Percentiles rank a stretch among this genome's conserved stretches.
Evolutionary conservation across 352 stramenopile genomes (phyloP).

Genomic region (Globisporangium spiculum): DNA sequence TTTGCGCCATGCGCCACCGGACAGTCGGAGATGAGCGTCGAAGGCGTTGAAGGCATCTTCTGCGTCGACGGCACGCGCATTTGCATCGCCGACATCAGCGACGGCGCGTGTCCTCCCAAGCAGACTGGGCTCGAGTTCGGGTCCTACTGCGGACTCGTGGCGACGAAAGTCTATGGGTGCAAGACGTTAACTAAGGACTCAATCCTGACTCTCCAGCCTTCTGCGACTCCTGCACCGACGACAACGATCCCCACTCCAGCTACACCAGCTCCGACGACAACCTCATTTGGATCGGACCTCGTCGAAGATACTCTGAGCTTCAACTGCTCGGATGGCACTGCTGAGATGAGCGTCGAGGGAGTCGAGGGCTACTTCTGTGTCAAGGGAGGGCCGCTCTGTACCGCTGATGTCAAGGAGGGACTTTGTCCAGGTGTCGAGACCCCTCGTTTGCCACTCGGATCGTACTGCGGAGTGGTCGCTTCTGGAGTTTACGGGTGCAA

Average conservation of each 20-base stretch:
- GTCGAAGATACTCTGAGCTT: no score
- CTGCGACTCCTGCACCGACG: conserved; percentile 1
- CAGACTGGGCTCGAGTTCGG: conserved; percentile 18
- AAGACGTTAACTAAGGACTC: conserved; percentile 12
- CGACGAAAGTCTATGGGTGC: conserved; percentile 20
- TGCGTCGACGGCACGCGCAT: conserved; percentile 16
- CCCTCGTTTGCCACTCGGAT: conserved; percentile 7
- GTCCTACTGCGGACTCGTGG: conserved; percentile 21
- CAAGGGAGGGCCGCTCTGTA: conserved; percentile 18
- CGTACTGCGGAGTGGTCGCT: conserved; percentile 8
- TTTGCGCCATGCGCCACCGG: conserved; percentile 7
- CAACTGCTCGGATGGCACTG: conserved; percentile 3
- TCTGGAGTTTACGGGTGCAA: conserved; percentile 1
- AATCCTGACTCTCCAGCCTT: background rate
- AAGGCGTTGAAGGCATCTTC: conserved; percentile 21
- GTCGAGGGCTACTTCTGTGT: conserved; percentile 26
- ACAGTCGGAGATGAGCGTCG: conserved; percentile 17
- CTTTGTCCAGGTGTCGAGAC: conserved; percentile 21
- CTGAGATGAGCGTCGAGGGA: conserved; percentile 21
- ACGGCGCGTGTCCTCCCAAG: conserved; percentile 12
- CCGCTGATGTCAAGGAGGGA: conserved; percentile 12
- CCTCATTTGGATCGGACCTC: background rate
- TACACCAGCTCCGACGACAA: background rate
- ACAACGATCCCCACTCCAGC: background rate
- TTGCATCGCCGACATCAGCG: conserved; percentile 14